Percentiles rank a stretch among this genome's conserved stretches.
Conservation (phyloP, 2,329 filamentous ascomycete species). For the Nemania serpens region DNA sequence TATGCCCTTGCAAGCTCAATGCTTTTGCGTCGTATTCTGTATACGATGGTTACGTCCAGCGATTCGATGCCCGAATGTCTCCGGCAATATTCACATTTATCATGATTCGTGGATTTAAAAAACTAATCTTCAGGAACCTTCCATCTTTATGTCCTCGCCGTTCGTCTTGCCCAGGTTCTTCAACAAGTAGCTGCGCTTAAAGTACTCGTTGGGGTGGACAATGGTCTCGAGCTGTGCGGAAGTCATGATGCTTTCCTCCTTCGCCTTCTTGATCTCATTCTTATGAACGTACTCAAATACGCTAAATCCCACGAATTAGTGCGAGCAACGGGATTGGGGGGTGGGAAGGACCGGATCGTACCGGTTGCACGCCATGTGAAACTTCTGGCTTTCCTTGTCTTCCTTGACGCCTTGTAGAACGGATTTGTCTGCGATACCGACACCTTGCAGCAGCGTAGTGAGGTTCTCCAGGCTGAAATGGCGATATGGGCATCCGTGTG, state of each 20-base stretch:
- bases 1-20: neutral
- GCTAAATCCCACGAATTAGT: conserved; percentile 43
- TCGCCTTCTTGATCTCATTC: conserved; percentile 74
- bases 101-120: neutral
- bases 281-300: conserved; percentile 92
- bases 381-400: conserved; percentile 86
- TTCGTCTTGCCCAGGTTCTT: conserved; percentile 71
- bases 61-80: neutral
- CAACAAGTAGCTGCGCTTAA: conserved; percentile 89
- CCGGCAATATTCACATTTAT: neutral
- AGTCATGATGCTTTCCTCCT: conserved; percentile 73
- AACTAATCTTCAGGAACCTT: conserved; percentile 44
- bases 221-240: conserved; percentile 88
- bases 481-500: conserved; percentile 94
- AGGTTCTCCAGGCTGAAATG: conserved; percentile 92
- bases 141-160: conserved; percentile 62
- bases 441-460: conserved; percentile 71
- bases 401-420: conserved; percentile 82
- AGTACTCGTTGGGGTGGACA: conserved; percentile 96
- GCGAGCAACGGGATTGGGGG: conserved; percentile 17
- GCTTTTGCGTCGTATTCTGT: neutral
- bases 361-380: conserved; percentile 94
- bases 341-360: conserved; percentile 44
- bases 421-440: conserved; percentile 78
- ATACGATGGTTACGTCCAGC: neutral